phyloP scores from a whole-genome alignment of 768 basidiomycete genomes.

The Hemileccinum impolitum region DNA sequence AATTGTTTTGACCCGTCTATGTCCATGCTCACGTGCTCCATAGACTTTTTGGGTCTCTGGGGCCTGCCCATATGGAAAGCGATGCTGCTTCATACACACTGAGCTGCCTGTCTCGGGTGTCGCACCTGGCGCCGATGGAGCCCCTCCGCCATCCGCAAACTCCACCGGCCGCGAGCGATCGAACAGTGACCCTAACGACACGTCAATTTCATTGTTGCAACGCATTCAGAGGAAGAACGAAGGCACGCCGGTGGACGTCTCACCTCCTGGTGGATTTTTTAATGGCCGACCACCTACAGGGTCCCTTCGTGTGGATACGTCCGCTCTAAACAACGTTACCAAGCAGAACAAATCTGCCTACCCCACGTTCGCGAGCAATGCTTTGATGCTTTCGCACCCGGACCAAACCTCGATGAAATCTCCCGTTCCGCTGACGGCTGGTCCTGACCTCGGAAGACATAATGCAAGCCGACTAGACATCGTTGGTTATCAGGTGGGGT shows the following conservation, averaged over 20 bases:
- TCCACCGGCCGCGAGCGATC: conserved; percentile 65
- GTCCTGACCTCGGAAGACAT: conserved; percentile 80
- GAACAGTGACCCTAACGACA: conserved; percentile 78
- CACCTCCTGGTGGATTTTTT: conserved; percentile 44
- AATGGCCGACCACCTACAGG: conserved; percentile 65
- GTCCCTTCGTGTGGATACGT: conserved; percentile 71
- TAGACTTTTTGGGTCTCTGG: conserved; percentile 94
- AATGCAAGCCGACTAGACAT: conserved; percentile 68
- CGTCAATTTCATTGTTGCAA: conserved; percentile 67
- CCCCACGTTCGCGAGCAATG: conserved; percentile 53
- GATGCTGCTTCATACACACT: conserved; percentile 93
- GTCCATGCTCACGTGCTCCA: conserved; percentile 12
- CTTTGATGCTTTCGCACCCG: conserved; percentile 47
- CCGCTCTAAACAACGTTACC: conserved; percentile 54
- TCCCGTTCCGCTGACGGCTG: conserved; percentile 79
- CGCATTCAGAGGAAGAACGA: conserved; percentile 71
- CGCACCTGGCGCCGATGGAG: conserved; percentile 50
- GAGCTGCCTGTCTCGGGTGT: conserved; percentile 68
- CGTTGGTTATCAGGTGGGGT: conserved; percentile 65
- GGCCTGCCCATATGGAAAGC: conserved; percentile 87
- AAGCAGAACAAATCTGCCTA: conserved; percentile 86
- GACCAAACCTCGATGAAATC: conserved; percentile 63
- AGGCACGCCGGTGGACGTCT: conserved; percentile 56
- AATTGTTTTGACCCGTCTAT: not conserved
- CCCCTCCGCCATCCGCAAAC: conserved; percentile 47